These are phyloP conservation scores for Neonectria magnoliae DNA, from an alignment of 2,329 filamentous ascomycete genomes.

Conservation along the genomic window DNA sequence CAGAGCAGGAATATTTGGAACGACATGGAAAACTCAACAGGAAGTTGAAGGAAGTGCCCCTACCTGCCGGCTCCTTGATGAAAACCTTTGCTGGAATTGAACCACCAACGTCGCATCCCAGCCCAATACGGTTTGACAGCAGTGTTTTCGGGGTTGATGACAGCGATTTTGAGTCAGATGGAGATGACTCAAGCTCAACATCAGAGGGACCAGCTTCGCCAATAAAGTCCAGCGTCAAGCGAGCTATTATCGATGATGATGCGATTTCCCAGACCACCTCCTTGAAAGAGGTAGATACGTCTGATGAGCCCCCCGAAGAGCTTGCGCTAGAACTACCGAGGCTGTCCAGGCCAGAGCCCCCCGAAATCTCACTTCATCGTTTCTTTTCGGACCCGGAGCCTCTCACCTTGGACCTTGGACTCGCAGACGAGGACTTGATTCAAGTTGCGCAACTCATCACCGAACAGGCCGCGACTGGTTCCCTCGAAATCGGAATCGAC, in stretches of 20 bases:
- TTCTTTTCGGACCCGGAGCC: slow-evolving; percentile 71
- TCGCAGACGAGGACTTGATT: slow-evolving; percentile 69
- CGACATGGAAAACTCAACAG: slow-evolving; percentile 56
- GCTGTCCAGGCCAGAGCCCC: slow-evolving; percentile 58
- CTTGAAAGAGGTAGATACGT: slow-evolving; percentile 58
- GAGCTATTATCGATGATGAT: slow-evolving; percentile 60
- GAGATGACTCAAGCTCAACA: slow-evolving; percentile 63
- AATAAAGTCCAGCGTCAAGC: slow-evolving; percentile 58
- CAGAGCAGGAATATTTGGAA: slow-evolving; percentile 60
- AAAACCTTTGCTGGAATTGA: slow-evolving; percentile 43
- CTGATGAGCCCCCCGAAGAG: slow-evolving; percentile 56
- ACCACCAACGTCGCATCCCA: slow-evolving; percentile 40
- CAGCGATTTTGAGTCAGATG: slow-evolving; percentile 64
- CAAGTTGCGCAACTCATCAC: slow-evolving; percentile 76
- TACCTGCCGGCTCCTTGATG: slow-evolving; percentile 39
- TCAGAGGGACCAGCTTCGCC: slow-evolving; percentile 62
- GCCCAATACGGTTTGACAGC: slow-evolving; percentile 51
- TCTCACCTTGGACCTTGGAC: slow-evolving; percentile 54
- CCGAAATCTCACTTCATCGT: slow-evolving; percentile 61
- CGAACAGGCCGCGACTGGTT: slow-evolving; percentile 71
- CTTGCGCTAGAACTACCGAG: slow-evolving; percentile 61
- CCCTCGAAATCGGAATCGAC: slow-evolving; percentile 48
- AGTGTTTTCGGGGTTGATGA: slow-evolving; percentile 57
- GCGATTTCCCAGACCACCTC: slow-evolving; percentile 62
- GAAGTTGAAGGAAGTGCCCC: slow-evolving; percentile 43